A percentile compares a stretch with the other conserved stretches of the same genome.
Conservation (phyloP, 202 grass and related monocot species). For the Elaeis oleifera region DNA sequence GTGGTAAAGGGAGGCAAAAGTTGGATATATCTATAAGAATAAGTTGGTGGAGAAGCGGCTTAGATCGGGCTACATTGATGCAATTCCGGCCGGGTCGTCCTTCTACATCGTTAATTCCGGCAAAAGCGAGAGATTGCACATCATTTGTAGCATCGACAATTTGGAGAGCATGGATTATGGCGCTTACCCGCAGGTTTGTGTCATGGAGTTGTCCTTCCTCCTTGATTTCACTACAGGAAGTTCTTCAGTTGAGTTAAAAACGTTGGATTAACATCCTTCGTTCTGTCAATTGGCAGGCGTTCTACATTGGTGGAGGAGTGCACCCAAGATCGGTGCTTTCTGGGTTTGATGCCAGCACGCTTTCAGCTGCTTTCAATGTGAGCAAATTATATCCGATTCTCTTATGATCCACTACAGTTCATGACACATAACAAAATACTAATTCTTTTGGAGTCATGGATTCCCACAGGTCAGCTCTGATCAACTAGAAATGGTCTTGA, state of each 20-base stretch:
- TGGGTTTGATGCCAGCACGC: slow-evolving; percentile 4
- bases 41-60: slow-evolving; percentile 13
- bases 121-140: not conserved
- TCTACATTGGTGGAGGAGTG: slow-evolving; percentile 13
- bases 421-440: no score
- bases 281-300: slow-evolving; percentile 5
- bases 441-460: no score
- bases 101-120: slow-evolving; percentile 5
- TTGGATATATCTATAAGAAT: slow-evolving; percentile 5
- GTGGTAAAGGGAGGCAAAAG: slow-evolving; percentile 12
- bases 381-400: not conserved
- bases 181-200: not conserved
- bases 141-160: slow-evolving; percentile 12
- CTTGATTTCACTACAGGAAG: no score
- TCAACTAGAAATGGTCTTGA: slow-evolving; percentile 5
- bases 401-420: no score
- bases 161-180: not conserved
- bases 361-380: slow-evolving; percentile 16
- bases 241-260: no score
- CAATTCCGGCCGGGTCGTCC: slow-evolving; percentile 9
- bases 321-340: slow-evolving; percentile 9
- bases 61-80: slow-evolving; percentile 4
- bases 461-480: slow-evolving; percentile 2
- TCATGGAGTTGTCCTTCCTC: not conserved
- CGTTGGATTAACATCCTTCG: not conserved